phyloP scores from a whole-genome alignment of 2,329 filamentous ascomycete genomes.

The Scedosporium dehoogii region DNA sequence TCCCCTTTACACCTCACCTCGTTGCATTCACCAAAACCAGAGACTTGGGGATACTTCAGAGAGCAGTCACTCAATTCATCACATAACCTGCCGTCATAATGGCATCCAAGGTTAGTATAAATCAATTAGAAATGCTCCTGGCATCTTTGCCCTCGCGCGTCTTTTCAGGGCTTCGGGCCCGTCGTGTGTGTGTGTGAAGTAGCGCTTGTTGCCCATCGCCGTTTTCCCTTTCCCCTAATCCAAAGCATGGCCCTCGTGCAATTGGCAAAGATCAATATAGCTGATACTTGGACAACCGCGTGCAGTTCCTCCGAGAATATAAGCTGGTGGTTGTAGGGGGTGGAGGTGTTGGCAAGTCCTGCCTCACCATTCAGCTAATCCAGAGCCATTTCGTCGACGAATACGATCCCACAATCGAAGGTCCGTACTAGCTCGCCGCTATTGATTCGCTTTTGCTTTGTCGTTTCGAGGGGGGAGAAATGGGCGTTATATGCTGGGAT shows the following conservation, averaged over 20 bases:
- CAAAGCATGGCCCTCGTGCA: no score
- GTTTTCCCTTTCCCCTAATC: not conserved
- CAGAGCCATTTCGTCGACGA: conserved; percentile 98
- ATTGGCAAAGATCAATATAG: not conserved
- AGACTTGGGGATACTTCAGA: not conserved
- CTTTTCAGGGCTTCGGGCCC: not conserved
- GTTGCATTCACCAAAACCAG: not conserved
- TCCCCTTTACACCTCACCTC: not conserved
- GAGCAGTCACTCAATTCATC: not conserved
- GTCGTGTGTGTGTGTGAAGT: not conserved
- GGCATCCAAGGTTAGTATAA: conserved; percentile 5
- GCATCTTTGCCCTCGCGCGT: not conserved
- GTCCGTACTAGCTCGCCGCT: conserved; percentile 36
- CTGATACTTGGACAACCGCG: not conserved
- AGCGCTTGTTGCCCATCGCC: not conserved
- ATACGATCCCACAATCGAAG: conserved; percentile 99
- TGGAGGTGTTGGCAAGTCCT: conserved; percentile 97
- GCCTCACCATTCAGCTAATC: conserved; percentile 93
- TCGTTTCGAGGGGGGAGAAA: no score
- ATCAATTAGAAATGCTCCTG: no score
- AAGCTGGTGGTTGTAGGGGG: conserved; percentile 96
- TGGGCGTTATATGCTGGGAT: no score
- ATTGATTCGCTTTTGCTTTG: not conserved
- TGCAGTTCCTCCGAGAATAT: conserved; percentile 73
- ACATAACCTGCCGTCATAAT: not conserved